A percentile compares a stretch with the other conserved stretches of the same genome.
Evolutionary conservation across 129 eudicot genomes (phyloP).

Genomic region (Arctium lappa): DNA sequence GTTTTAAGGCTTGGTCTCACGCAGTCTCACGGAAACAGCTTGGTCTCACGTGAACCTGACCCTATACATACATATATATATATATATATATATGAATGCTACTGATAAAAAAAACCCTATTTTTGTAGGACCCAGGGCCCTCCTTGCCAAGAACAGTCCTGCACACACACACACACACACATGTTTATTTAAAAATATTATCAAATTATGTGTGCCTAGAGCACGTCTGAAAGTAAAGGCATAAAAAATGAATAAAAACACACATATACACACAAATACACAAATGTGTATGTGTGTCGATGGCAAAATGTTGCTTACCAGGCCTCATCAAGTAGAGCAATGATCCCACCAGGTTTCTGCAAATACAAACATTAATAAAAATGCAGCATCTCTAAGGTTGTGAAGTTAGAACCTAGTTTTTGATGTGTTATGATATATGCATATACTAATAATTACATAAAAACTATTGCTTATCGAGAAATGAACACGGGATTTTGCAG

Average conservation of each 20-base stretch:
- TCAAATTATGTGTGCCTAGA: neutral
- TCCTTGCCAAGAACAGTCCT: neutral
- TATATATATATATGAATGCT: neutral
- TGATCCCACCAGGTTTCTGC: constrained; percentile 98
- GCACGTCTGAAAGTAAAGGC: neutral
- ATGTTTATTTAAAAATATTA: neutral
- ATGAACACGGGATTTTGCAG: neutral
- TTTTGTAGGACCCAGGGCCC: neutral
- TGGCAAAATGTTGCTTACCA: constrained; percentile 48
- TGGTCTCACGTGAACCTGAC: no score
- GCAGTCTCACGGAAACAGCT: no score
- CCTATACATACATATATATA: no score
- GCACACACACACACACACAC: neutral
- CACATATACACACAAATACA: neutral
- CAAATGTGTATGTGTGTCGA: neutral
- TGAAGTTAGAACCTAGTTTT: neutral
- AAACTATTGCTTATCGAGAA: neutral
- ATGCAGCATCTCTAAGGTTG: constrained; percentile 4
- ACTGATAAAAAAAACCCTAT: neutral
- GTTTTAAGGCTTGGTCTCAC: no score
- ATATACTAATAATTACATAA: neutral
- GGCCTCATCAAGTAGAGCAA: constrained; percentile 98
- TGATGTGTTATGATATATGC: neutral
- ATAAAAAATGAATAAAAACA: constrained; percentile 12
- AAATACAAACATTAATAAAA: constrained; percentile 26